Evolutionary conservation across 2,329 filamentous ascomycete species (phyloP).

Genomic region (Grosmannia huntii): DNA sequence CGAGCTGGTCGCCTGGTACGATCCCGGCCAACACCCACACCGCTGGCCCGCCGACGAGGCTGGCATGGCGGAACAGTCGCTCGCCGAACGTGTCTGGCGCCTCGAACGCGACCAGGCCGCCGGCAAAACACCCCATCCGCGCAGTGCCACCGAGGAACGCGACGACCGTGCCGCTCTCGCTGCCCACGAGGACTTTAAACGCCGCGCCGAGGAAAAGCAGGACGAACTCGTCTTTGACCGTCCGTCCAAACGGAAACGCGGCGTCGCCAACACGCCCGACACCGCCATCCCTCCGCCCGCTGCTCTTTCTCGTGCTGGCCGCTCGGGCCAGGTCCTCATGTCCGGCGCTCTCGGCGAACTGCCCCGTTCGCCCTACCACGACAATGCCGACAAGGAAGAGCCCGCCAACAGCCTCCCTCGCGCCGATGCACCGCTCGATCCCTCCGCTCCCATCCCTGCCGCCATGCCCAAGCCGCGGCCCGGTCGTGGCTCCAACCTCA

Average conservation of each 20-base stretch:
- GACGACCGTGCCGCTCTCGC: conserved; percentile 41
- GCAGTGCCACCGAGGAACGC: conserved; percentile 41
- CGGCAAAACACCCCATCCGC: conserved; percentile 29
- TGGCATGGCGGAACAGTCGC: conserved; percentile 57
- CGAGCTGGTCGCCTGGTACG: conserved; percentile 73
- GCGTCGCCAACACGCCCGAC: no score
- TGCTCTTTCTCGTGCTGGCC: no score
- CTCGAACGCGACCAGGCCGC: conserved; percentile 43
- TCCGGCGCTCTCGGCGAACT: conserved; percentile 42
- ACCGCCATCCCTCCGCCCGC: no score
- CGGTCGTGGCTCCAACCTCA: conserved; percentile 38
- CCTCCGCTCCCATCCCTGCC: no score
- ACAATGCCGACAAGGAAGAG: neutral
- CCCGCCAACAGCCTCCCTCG: no score
- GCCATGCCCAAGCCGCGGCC: conserved; percentile 14
- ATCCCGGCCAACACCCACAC: conserved; percentile 68
- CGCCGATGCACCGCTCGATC: neutral
- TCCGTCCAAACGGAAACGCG: conserved; percentile 25
- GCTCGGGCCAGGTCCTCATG: conserved; percentile 33
- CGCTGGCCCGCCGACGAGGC: conserved; percentile 72
- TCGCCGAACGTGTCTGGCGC: conserved; percentile 61
- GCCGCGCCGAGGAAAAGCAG: conserved; percentile 43
- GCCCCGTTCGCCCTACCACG: conserved; percentile 24
- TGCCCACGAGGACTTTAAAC: conserved; percentile 44
- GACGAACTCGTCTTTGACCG: conserved; percentile 43